Evolutionary conservation across 768 basidiomycete genomes (phyloP), one percentile per base, ranked within the genome.

Genomic region (Clathrus columnatus): DNA sequence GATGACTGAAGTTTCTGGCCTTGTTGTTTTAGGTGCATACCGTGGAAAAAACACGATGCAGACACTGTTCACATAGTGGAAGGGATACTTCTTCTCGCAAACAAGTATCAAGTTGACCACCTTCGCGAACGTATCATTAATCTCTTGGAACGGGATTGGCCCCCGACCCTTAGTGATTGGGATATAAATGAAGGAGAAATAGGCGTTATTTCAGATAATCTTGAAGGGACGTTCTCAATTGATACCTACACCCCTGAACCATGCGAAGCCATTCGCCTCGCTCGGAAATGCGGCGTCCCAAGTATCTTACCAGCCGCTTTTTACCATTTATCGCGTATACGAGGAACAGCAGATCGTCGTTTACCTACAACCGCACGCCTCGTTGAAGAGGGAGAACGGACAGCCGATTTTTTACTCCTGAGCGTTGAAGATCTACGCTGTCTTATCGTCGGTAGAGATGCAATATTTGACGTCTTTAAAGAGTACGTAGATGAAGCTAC

Each of bases 81-180:
- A 32, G 44, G 50, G 10, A 41, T 60, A 5, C 51, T 61, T 5
- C 36, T 44, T 10, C 24, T 59, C 20, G 50, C 59, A 23, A 54
- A 36, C n/a, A 61, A 61, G 41, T 61, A 61, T 49, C 23, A 57
- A 36, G 32, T 60, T 5, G 27, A 49, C 7, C 26, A 30, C 27
- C 42, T 61, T n/a, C 50, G 59, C 2, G 28, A 45, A 6, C 42
- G 41, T 7, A 60, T 61, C n/a, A 47, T 57, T 23, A 14, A 32
- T n/a, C 51, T 51, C 41, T 36, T 61, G 4, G 18, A 21, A 16
- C 4, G n/a, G 16, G 84, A 87, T 65, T 90, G 84, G 82, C 87
- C 87, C 0, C 63, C 75, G 4, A 81, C 83, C 1, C 79, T 89
- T 21, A 65, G 66, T 1, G 83, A 74, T 17, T 90, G 87, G 87